Percentiles rank a stretch among this genome's conserved stretches.
Evolutionary conservation across 192 early-diverging fungal species (phyloP).

Genomic region (Coemansia sp.): DNA sequence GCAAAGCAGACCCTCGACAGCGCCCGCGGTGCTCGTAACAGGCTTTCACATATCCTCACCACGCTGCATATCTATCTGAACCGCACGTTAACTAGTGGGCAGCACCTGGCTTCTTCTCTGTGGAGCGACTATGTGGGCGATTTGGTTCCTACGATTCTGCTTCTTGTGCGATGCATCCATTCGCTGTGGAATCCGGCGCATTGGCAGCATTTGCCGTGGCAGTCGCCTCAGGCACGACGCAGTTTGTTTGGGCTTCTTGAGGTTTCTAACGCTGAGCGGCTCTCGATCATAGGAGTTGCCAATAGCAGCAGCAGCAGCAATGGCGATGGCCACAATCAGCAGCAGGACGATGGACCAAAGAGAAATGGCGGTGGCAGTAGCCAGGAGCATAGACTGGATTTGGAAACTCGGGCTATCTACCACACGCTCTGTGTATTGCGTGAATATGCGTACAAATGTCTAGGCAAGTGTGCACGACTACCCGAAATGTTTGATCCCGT

Average conservation of each 20-base stretch:
- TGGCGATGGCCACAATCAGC: not conserved
- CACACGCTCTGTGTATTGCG: constrained; percentile 26
- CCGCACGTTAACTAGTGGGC: constrained; percentile 26
- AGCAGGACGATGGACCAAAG: not conserved
- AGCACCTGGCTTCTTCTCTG: constrained; percentile 20
- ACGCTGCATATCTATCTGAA: constrained; percentile 35
- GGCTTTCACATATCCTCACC: constrained; percentile 19
- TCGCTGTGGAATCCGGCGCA: constrained; percentile 39
- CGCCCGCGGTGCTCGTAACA: constrained; percentile 15
- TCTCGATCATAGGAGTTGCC: constrained; percentile 12
- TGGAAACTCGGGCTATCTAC: constrained; percentile 17
- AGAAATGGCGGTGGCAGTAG: too few species aligned
- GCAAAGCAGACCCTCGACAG: constrained; percentile 6
- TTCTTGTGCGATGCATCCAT: constrained; percentile 37
- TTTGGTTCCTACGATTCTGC: constrained; percentile 24
- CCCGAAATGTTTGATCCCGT: constrained; percentile 15
- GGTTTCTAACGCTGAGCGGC: constrained; percentile 23
- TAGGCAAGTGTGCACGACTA: constrained; percentile 24
- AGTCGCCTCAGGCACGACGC: constrained; percentile 18
- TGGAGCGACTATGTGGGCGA: constrained; percentile 38
- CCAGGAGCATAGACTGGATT: not conserved
- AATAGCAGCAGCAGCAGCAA: not conserved
- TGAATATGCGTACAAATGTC: constrained; percentile 37
- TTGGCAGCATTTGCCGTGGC: constrained; percentile 30
- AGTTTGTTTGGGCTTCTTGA: constrained; percentile 41